Evolutionary conservation across 2,329 filamentous ascomycete genomes (phyloP).

Genomic region (Phialemoniopsis sp.): DNA sequence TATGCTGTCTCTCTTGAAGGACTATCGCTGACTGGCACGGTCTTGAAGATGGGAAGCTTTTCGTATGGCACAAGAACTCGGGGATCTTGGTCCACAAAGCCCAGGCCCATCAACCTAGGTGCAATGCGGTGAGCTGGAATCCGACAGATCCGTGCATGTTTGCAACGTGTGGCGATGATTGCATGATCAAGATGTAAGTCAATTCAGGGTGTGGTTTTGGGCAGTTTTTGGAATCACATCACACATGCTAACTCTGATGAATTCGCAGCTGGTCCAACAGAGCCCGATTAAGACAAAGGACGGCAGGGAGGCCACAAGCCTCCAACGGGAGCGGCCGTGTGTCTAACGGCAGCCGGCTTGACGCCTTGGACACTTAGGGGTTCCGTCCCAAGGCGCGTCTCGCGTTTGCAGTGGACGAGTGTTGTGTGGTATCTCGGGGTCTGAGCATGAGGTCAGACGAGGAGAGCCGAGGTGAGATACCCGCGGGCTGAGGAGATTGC

Average conservation of each 20-base stretch:
- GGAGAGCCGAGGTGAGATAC: too few species aligned
- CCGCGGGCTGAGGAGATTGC: too few species aligned
- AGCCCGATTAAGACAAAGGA: constrained; percentile 17
- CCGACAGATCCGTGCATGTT: constrained; percentile 78
- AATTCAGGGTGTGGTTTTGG: too few species aligned
- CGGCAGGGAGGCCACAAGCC: constrained; percentile 6
- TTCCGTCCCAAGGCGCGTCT: too few species aligned
- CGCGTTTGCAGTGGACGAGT: too few species aligned
- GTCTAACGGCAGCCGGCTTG: constrained; percentile 13
- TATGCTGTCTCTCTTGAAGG: background rate
- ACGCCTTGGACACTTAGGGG: constrained; percentile 4
- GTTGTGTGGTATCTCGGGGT: too few species aligned
- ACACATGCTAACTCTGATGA: background rate
- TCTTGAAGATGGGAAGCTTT: constrained; percentile 57
- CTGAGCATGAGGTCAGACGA: too few species aligned
- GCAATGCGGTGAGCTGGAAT: constrained; percentile 89
- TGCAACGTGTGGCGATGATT: constrained; percentile 87
- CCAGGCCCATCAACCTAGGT: constrained; percentile 69
- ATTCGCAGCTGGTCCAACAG: constrained; percentile 31
- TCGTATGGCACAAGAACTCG: constrained; percentile 88
- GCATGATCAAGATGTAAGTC: constrained; percentile 77
- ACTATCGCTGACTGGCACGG: background rate
- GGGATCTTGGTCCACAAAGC: constrained; percentile 73
- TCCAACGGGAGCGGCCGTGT: constrained; percentile 10
- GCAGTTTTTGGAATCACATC: constrained; percentile 8